Evolutionary conservation across 176 grass and related monocot species (phyloP).

Genomic region (Rhynchospora tenuis): DNA sequence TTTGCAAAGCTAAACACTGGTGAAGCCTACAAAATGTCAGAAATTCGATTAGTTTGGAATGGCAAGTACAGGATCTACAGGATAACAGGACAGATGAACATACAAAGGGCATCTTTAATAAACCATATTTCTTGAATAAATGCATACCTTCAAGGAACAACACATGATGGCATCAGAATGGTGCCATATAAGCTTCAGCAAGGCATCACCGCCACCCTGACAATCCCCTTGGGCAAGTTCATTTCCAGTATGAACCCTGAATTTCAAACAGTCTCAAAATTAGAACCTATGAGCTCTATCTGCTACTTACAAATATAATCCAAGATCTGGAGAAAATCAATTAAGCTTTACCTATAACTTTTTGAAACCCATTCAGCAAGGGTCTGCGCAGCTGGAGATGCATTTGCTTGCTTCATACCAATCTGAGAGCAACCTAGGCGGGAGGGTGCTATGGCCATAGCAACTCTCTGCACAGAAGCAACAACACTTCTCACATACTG

Average conservation of each 20-base stretch:
- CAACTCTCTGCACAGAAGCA: conserved; percentile 86
- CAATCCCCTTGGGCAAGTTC: conserved; percentile 58
- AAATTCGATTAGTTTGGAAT: not conserved
- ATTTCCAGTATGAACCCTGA: conserved; percentile 72
- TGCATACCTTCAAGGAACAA: conserved; percentile 81
- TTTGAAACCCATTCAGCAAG: conserved; percentile 74
- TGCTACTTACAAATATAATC: not conserved
- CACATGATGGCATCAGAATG: conserved; percentile 91
- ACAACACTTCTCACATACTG: conserved; percentile 91
- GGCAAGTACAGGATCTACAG: not conserved
- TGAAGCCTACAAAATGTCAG: conserved; percentile 44
- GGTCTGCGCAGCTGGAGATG: conserved; percentile 74
- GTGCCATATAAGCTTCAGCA: conserved; percentile 79
- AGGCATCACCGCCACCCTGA: conserved; percentile 36
- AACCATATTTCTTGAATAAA: not conserved
- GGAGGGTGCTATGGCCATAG: conserved; percentile 85
- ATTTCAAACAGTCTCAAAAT: not conserved
- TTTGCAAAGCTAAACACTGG: conserved; percentile 92
- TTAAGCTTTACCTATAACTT: conserved; percentile 62
- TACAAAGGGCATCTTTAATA: not conserved
- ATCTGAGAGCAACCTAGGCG: conserved; percentile 42
- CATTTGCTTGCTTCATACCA: conserved; percentile 52
- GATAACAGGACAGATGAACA: not conserved
- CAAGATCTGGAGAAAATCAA: not conserved
- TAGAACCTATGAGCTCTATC: conserved; percentile 18